Conservation (phyloP, 768 basidiomycete species). For the Peribolospora baueri region DNA sequence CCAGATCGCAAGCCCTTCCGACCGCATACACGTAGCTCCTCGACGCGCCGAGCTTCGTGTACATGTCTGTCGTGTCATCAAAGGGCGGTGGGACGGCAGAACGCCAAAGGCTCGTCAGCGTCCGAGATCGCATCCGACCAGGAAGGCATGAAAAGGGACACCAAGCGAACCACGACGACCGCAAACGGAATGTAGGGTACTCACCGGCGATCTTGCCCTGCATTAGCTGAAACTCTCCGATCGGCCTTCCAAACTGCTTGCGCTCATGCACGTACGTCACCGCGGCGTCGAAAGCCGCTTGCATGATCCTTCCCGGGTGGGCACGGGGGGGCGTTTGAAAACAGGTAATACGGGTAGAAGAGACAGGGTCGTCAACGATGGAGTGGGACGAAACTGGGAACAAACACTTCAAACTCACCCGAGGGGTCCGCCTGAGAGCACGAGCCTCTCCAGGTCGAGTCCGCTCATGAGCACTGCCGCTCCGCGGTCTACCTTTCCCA, state of each 20-base stretch:
- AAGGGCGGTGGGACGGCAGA: slow-evolving; percentile 11
- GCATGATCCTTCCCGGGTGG: too few species aligned
- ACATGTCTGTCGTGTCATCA: slow-evolving; percentile 42
- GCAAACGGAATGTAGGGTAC: background rate
- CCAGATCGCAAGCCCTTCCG: slow-evolving; percentile 38
- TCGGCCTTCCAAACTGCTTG: slow-evolving; percentile 64
- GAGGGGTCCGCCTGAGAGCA: slow-evolving; percentile 72
- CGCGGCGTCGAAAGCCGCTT: slow-evolving; percentile 1
- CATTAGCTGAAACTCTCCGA: slow-evolving; percentile 86
- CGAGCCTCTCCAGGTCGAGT: slow-evolving; percentile 70
- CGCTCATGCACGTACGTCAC: slow-evolving; percentile 61
- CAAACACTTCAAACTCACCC: slow-evolving; percentile 31
- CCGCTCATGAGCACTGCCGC: slow-evolving; percentile 82
- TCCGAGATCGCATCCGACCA: background rate
- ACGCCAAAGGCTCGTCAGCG: too few species aligned
- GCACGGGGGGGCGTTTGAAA: too few species aligned
- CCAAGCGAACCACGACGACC: background rate
- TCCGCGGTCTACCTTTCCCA: slow-evolving; percentile 55
- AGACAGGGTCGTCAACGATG: slow-evolving; percentile 29
- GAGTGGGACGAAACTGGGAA: slow-evolving; percentile 87
- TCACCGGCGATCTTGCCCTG: slow-evolving; percentile 38
- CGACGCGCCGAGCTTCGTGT: slow-evolving; percentile 69
- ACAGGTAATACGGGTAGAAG: too few species aligned
- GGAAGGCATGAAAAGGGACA: background rate
- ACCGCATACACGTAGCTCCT: slow-evolving; percentile 83